Base-by-base conservation (phyloP, 306 rosid species). In the Carpinus fangiana region DNA sequence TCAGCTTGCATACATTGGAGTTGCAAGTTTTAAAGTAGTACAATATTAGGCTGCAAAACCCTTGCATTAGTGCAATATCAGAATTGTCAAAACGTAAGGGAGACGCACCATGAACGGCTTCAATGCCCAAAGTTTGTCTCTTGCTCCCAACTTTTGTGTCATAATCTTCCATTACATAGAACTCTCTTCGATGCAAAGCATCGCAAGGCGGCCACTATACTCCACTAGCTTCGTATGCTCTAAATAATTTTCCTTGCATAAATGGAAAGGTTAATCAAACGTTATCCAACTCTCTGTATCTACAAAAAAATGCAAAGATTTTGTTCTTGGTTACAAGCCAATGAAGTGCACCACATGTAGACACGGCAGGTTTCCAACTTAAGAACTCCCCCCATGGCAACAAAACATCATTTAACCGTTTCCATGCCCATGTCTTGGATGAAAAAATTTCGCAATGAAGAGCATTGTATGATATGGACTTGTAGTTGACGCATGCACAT, bases 121-220 rank as follows among this genome's bases (percentile, higher is more conserved):
- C 56, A 14, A 53, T 65, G 9, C 53, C 51, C 13, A 51, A 13
- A 12, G 8, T 36, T 0, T 3, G 20, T 36, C 41, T 52, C 52
- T 46, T 31, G 0, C n/a, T 51, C 78, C 82, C 61, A 1, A 36
- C 28, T 16, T 48, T 78, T 12, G 10, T 14, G 9, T 61, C n/a
- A 8, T 60, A 6, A 12, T 61, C 34, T 18, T 20, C 9, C 52
- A 62, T 62, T 17, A 62, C 17, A 61, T 28, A 72, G 8, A 4
- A 0, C 4, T 38, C 16, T 55, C 51, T 48, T 23, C 18, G 9
- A 8, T 9, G 56, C 57, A 50, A 26, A 79, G 20, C 73, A 69
- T 64, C 20, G 64, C 72, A 34, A 76, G 79, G 13, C 38, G 62
- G 7, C 79, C 73, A 13, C 38, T 17, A 17, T 65, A 76, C 11